A percentile compares a stretch with the other conserved stretches of the same genome.
Conservation (phyloP, 345 rosid genomes). For the Syzygium grande region DNA sequence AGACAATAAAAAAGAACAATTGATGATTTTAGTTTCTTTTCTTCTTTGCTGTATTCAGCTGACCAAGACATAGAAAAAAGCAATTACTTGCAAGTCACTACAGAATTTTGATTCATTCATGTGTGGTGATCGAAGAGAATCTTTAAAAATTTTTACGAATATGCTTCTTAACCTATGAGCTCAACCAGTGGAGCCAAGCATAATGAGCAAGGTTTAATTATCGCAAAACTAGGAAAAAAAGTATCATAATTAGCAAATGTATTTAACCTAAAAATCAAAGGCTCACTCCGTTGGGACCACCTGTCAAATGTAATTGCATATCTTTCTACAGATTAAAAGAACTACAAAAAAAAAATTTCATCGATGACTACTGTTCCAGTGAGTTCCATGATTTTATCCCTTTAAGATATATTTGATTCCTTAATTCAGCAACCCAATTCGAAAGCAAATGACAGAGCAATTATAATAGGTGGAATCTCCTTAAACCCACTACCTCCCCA, state of each 20-base stretch:
- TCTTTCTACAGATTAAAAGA: not conserved
- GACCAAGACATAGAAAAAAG: not conserved
- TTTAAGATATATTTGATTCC: not conserved
- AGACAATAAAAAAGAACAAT: not conserved
- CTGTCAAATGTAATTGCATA: fast-evolving
- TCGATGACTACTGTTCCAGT: too few species aligned
- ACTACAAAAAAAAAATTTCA: not conserved
- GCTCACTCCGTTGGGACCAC: not conserved
- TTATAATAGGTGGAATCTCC: not conserved
- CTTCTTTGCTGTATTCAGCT: not conserved
- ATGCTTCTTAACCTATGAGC: not conserved
- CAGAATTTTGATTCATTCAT: too few species aligned
- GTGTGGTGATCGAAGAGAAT: too few species aligned
- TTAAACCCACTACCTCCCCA: not conserved
- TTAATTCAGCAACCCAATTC: not conserved
- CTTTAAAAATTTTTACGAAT: fast-evolving
- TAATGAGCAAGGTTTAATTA: not conserved
- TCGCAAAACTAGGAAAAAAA: not conserved
- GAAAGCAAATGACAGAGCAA: not conserved
- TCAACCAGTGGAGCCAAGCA: not conserved
- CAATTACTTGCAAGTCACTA: not conserved
- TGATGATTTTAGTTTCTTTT: not conserved
- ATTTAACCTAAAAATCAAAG: not conserved
- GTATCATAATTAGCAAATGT: not conserved
- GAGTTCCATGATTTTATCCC: not conserved